phyloP scores from a whole-genome alignment of 2,329 filamentous ascomycete species.

The Neoscytalidium dimidiatum region DNA sequence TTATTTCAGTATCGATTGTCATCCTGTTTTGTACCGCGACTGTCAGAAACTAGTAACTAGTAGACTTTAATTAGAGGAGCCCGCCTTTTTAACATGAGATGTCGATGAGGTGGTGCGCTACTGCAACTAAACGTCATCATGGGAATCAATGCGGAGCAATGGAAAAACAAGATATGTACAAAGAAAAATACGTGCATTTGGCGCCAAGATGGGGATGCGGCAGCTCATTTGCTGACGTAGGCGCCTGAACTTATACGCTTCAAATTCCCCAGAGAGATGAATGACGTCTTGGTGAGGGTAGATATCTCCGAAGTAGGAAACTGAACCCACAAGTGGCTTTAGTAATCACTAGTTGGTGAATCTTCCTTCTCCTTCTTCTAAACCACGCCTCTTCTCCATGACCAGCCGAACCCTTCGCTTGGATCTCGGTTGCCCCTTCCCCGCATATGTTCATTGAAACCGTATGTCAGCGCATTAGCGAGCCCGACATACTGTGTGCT shows the following conservation, averaged over 20 bases:
- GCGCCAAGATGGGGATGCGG: background rate
- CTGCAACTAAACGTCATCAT: background rate
- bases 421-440: background rate
- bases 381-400: background rate
- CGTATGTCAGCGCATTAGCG: slow-evolving; percentile 26
- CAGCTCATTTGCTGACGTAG: background rate
- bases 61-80: background rate
- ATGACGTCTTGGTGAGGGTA: background rate
- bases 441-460: slow-evolving; percentile 24
- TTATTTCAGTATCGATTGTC: slow-evolving; percentile 26
- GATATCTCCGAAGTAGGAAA: background rate
- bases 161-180: background rate
- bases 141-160: background rate
- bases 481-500: slow-evolving; percentile 28
- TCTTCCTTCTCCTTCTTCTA: background rate
- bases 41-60: too few species aligned
- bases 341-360: background rate
- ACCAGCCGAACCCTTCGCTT: background rate
- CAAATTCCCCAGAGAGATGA: background rate
- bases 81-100: background rate
- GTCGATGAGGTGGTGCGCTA: background rate
- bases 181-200: background rate
- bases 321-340: background rate
- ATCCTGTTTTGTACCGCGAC: background rate
- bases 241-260: background rate